Percentiles rank a stretch among this genome's conserved stretches.
These are phyloP conservation scores for Talaromyces atroroseus DNA, from an alignment of 2,329 filamentous ascomycete genomes.

Conservation along the genomic window DNA sequence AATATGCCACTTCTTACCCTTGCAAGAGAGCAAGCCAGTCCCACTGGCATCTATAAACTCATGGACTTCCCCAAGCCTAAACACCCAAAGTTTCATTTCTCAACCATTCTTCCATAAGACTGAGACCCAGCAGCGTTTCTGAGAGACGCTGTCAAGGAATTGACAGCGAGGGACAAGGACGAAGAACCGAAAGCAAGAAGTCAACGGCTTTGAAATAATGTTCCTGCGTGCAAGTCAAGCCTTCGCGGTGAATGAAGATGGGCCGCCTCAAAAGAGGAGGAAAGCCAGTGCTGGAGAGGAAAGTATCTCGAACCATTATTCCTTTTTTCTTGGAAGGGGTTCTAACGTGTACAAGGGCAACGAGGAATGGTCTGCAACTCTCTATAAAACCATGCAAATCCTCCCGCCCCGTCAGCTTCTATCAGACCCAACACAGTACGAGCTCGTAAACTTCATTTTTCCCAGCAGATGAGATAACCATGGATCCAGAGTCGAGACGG, in stretches of 20 bases:
- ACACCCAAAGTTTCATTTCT: background rate
- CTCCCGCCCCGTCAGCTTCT: background rate
- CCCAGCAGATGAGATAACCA: background rate
- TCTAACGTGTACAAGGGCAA: background rate
- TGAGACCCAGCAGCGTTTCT: background rate
- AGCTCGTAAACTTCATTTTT: constrained; percentile 4
- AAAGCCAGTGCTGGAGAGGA: background rate
- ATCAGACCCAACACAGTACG: background rate
- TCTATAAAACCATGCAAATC: constrained; percentile 1
- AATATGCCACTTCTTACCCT: too few relatives aligned
- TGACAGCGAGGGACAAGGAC: background rate
- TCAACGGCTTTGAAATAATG: background rate
- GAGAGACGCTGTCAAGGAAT: background rate
- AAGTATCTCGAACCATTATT: background rate
- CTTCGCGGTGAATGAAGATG: constrained; percentile 3
- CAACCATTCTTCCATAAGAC: background rate
- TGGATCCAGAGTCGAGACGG: background rate
- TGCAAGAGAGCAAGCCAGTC: too few relatives aligned
- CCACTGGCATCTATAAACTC: background rate
- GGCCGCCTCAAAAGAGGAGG: background rate
- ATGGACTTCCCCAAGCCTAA: background rate
- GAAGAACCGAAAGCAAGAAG: too few relatives aligned
- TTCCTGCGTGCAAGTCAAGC: background rate
- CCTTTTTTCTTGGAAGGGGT: background rate
- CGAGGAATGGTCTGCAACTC: constrained; percentile 1